Conservation (phyloP, 176 grass and related monocot genomes). For the Musa itinerans region DNA sequence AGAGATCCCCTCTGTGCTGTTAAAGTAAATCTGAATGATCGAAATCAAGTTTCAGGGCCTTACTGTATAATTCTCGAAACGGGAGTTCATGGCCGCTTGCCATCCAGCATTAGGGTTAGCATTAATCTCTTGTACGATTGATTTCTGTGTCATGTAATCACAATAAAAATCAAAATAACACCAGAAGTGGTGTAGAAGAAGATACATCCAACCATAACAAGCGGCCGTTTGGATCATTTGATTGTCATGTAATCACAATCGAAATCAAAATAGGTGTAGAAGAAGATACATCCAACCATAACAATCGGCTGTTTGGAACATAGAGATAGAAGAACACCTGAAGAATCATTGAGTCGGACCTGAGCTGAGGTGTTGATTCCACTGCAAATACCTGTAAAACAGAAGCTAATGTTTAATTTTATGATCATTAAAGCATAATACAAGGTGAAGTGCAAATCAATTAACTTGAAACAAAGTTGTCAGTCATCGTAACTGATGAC, state of each 20-base stretch:
- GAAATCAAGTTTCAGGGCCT: background rate
- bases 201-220: background rate
- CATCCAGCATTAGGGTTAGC: constrained; percentile 59
- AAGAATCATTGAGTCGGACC: constrained; percentile 21
- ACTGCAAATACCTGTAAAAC: constrained; percentile 24
- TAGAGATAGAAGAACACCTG: constrained; percentile 18
- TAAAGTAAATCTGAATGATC: background rate
- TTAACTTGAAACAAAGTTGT: too few species aligned
- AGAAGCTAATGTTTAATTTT: background rate
- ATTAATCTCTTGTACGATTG: constrained; percentile 62
- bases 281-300: background rate
- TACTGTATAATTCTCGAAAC: constrained; percentile 79
- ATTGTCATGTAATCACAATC: background rate
- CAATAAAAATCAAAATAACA: background rate
- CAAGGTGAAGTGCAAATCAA: background rate
- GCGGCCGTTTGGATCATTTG: background rate
- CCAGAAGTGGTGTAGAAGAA: background rate
- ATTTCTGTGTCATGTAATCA: constrained; percentile 21
- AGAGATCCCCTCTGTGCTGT: background rate
- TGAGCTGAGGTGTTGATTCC: constrained; percentile 12
- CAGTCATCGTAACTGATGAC: too few species aligned
- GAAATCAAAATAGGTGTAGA: background rate
- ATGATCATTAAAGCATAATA: background rate
- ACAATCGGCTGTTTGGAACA: background rate
- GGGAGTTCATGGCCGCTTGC: constrained; percentile 50